Evolutionary conservation across 495 filamentous ascomycete species (phyloP).

Genomic region (Neurospora terricola): DNA sequence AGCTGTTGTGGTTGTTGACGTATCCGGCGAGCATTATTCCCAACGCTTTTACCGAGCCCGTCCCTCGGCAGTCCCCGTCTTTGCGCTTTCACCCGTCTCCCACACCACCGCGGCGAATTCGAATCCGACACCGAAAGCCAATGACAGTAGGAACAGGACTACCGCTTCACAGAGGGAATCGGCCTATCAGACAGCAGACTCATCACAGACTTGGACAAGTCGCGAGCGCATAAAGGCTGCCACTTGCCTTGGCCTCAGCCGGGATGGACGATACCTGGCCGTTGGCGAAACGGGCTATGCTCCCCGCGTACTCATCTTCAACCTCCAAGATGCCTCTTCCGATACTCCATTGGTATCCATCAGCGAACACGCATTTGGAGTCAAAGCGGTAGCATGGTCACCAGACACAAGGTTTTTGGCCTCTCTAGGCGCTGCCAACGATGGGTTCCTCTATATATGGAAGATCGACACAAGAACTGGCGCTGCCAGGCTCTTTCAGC

Average conservation of each 20-base stretch:
- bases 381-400: conserved; percentile 82
- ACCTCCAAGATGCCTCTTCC: conserved; percentile 61
- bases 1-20: conserved; percentile 78
- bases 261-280: conserved; percentile 79
- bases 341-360: conserved; percentile 79
- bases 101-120: conserved; percentile 30
- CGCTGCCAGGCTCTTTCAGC: conserved; percentile 74
- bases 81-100: conserved; percentile 27
- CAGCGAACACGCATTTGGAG: conserved; percentile 83
- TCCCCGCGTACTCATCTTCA: conserved; percentile 84
- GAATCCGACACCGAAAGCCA: conserved; percentile 52
- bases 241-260: conserved; percentile 86
- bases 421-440: conserved; percentile 76
- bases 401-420: conserved; percentile 79
- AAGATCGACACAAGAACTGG: conserved; percentile 74
- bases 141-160: conserved; percentile 51
- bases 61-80: conserved; percentile 64
- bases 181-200: conserved; percentile 22
- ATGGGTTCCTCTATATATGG: conserved; percentile 93
- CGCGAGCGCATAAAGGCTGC: conserved; percentile 90
- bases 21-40: conserved; percentile 61
- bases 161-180: conserved; percentile 48
- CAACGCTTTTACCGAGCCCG: conserved; percentile 88
- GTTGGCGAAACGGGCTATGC: conserved; percentile 95
- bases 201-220: conserved; percentile 64